Evolutionary conservation across 75 land plant species (phyloP), one percentile per base, ranked within the genome.

Genomic region (Picea glauca): DNA sequence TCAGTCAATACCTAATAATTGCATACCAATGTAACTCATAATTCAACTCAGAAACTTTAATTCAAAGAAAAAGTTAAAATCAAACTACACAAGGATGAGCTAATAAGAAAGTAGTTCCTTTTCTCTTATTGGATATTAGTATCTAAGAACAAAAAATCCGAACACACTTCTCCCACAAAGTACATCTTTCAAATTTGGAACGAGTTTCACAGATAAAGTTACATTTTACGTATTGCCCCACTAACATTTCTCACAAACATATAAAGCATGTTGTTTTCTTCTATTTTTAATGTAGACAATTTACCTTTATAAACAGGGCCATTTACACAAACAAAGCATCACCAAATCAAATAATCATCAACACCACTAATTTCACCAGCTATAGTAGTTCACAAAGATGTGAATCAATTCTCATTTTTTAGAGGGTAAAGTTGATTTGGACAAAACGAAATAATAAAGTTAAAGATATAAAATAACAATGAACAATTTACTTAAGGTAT

Each of bases 1-100:
- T 91, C 95, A 77, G 64, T 65, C 77, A 94, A 75, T 9, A 96
- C 86, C 99, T 91, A 84, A 13, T 38, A 31, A 77, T 30, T 67
- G 46, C 17, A 15, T 33, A 67, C 46, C 50, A 7, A 14, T 15
- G 5, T 4, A 35, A 67, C 6, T 67, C 5, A 15, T 3, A 17
- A 66, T 66, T 31, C 33, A 13, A 35, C 70, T 18, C 3, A 66
- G 18, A 66, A 35, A 66, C 13, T 15, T 66, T 66, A 66, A 66
- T 66, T 18, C 40, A 33, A 5, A 13, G 33, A 32, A 66, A 66
- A 66, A 17, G 31, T 17, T 66, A 33, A 66, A 33, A 13, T 0
- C 43, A 14, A 33, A 15, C 70, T 13, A 13, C 30, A 15, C 38
- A 3, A 11, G 31, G 43, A 66, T 66, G 70, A 33, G 40, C 13